Evolutionary conservation across 345 rosid species (phyloP).

Genomic region (Heritiera fomes): DNA sequence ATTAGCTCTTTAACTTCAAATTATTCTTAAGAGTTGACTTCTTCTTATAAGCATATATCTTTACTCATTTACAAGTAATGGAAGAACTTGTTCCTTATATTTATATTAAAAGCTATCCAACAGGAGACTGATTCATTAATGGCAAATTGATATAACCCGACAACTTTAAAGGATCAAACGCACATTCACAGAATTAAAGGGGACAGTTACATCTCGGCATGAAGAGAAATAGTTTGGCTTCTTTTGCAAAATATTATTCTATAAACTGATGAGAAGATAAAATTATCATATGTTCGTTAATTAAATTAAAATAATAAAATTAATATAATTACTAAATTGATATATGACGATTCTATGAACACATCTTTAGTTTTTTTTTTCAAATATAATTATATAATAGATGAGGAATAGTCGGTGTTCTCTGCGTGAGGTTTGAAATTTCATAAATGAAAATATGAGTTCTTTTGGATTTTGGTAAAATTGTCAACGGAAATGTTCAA

Average conservation of each 20-base stretch:
- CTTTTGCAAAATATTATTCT: neutral
- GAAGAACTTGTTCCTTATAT: too few species aligned
- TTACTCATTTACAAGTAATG: too few species aligned
- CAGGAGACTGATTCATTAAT: neutral
- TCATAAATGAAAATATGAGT: neutral
- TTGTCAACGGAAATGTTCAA: neutral
- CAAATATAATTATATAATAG: neutral
- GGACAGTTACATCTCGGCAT: neutral
- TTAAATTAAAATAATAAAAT: too few species aligned
- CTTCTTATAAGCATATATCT: too few species aligned
- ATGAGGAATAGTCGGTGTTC: neutral
- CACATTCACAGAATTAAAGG: neutral
- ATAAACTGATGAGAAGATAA: too few species aligned
- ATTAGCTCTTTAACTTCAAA: too few species aligned
- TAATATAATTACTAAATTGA: too few species aligned
- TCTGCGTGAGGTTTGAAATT: neutral
- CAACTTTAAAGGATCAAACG: neutral
- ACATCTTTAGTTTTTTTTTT: too few species aligned
- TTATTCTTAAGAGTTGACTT: too few species aligned
- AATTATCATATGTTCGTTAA: too few species aligned
- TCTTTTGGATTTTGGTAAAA: neutral
- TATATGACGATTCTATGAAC: too few species aligned
- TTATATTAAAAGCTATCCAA: too few species aligned
- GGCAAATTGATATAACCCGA: neutral
- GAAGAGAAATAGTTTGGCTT: neutral